phyloP scores from a whole-genome alignment of 2,329 filamentous ascomycete genomes.

The Calonectria pseudoreteaudii region DNA sequence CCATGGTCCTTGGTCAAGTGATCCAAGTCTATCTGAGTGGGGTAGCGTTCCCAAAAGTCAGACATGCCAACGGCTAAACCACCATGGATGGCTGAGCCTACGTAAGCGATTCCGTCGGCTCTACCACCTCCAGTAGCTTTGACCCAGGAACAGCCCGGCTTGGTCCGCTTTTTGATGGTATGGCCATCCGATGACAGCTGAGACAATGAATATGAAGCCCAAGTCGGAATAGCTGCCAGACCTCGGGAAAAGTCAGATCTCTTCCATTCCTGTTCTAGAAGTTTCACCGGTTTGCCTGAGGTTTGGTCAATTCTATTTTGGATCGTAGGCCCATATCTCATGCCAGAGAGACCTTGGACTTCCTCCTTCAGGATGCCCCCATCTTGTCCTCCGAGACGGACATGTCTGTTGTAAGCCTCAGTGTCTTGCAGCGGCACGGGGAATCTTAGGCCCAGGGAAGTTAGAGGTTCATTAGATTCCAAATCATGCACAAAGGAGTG shows the following conservation, averaged over 20 bases:
- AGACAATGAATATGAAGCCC: slow-evolving; percentile 66
- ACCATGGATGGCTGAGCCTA: slow-evolving; percentile 66
- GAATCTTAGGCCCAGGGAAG: slow-evolving; percentile 66
- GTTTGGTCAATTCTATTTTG: slow-evolving; percentile 64
- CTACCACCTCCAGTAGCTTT: slow-evolving; percentile 67
- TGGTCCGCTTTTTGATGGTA: slow-evolving; percentile 69
- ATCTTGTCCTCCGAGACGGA: slow-evolving; percentile 65
- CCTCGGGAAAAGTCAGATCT: slow-evolving; percentile 47
- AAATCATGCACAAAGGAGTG: slow-evolving; percentile 68
- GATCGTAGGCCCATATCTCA: slow-evolving; percentile 64
- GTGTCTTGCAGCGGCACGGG: slow-evolving; percentile 63
- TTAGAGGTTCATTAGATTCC: slow-evolving; percentile 59
- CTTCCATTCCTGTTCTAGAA: slow-evolving; percentile 24
- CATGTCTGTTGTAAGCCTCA: slow-evolving; percentile 68
- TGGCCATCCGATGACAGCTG: slow-evolving; percentile 72
- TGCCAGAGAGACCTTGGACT: slow-evolving; percentile 69
- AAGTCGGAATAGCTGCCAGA: slow-evolving; percentile 66
- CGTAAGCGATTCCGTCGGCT: slow-evolving; percentile 66
- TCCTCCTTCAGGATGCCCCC: slow-evolving; percentile 68
- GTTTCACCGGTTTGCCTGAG: slow-evolving; percentile 53
- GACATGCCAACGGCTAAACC: slow-evolving; percentile 69
- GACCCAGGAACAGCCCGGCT: slow-evolving; percentile 66
- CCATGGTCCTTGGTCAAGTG: slow-evolving; percentile 62
- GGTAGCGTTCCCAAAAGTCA: slow-evolving; percentile 73
- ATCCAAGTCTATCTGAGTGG: slow-evolving; percentile 66